Evolutionary conservation across 768 basidiomycete species (phyloP).

Genomic region (Rubroboletus pulcherrimus): DNA sequence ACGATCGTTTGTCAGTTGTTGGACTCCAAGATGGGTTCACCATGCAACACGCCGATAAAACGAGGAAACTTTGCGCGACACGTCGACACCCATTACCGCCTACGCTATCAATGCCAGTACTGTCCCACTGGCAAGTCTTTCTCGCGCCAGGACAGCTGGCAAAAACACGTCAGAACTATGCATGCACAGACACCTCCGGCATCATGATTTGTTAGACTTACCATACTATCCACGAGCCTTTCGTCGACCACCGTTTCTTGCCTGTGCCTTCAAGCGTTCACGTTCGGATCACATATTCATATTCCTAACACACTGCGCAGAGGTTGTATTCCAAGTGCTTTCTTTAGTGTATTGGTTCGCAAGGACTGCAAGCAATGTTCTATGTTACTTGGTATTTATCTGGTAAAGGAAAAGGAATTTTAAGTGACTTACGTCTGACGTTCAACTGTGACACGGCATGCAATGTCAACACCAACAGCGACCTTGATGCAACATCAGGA

Average conservation of each 20-base stretch:
- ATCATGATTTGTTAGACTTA: background rate
- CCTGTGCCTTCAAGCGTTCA: background rate
- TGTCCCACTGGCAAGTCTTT: slow-evolving; percentile 15
- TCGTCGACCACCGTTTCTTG: background rate
- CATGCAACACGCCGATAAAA: slow-evolving; percentile 1
- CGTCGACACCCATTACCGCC: slow-evolving; percentile 14
- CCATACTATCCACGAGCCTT: background rate
- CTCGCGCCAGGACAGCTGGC: slow-evolving; percentile 22
- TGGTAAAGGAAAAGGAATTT: no score
- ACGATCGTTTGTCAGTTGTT: slow-evolving; percentile 9
- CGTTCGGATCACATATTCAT: background rate
- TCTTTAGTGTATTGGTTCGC: background rate
- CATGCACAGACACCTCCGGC: background rate
- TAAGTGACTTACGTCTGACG: background rate
- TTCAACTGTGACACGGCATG: background rate
- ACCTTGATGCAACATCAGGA: background rate
- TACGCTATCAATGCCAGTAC: slow-evolving; percentile 11
- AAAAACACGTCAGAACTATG: slow-evolving; percentile 7
- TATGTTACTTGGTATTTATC: background rate
- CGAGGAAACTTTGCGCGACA: slow-evolving; percentile 19
- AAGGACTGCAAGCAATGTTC: background rate
- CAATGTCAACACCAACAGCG: background rate
- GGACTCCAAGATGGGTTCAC: background rate
- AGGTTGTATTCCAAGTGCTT: background rate
- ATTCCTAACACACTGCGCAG: no score